Base-by-base conservation (phyloP, 2,329 filamentous ascomycete genomes). In the Ophiosphaerella herpotricha region DNA sequence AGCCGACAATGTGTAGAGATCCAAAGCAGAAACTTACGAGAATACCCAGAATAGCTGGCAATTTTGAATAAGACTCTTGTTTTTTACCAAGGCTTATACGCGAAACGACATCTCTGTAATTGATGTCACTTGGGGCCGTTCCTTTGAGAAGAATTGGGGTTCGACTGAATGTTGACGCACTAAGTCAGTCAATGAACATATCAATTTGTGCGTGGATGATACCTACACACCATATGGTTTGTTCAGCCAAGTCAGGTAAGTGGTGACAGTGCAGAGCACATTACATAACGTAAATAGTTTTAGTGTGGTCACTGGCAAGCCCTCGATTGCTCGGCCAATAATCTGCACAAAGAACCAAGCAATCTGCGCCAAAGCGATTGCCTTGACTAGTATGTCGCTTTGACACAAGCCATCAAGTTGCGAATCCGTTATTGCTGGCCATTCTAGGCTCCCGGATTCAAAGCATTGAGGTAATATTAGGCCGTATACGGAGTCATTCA, bases 241-340 rank as follows among this genome's bases (percentile, higher is more conserved):
- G 7, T 48, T 16, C 52, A 49, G 56, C 50, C 45, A 60, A 11
- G 32, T 44, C 7, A 36, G 5, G 35, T 57, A 60, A 5, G 48
- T 54, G 11, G 44, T 6, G 6, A 55, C 13, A 3, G 57, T 46
- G 23, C 54, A 60, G 12, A 42, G 24, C 2, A 60, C 46, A 13
- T 52, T 54, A 7, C 42, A 43, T 7, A 58, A 41, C 9, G 58
- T 59, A 31, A 59, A 60, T 4, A 60, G 46, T 41, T 62, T 58
- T 5, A 64, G 16, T 6, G 57, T 55, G 0, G 54, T 56, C 12
- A 57, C 39, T 11, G 51, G 23, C 5, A 57, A 36, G 1, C 43
- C 39, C 14, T 55, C 40, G 1, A 42, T 29, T 2, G 55, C 55
- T 13, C 52, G 52, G 7, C 48, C 51, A 18, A 54, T 35, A 4